Conservation (phyloP, 768 basidiomycete genomes). For the Mrakia frigida region DNA sequence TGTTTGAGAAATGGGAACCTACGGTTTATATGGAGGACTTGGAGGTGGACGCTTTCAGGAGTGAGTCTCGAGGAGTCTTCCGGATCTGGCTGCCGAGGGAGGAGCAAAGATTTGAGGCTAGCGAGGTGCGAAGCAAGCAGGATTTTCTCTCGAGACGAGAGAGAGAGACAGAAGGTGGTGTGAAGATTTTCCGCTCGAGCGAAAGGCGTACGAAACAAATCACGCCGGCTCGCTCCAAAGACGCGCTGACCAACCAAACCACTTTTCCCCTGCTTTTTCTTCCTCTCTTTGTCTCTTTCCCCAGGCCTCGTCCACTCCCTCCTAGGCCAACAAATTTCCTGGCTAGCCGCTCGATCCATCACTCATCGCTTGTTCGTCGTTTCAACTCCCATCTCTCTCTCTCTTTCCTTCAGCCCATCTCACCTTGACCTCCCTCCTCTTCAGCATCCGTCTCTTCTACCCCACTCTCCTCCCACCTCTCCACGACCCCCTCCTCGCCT, state of each 20-base stretch:
- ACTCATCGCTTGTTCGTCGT: slow-evolving; percentile 58
- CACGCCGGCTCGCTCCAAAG: background rate
- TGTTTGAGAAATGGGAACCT: slow-evolving; percentile 64
- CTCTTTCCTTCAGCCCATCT: background rate
- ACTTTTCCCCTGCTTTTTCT: background rate
- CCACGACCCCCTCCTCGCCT: slow-evolving; percentile 14
- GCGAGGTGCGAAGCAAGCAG: background rate
- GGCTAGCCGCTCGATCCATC: slow-evolving; percentile 75
- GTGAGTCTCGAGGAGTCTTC: background rate
- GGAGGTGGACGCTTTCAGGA: slow-evolving; percentile 68
- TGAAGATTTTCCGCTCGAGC: too few relatives aligned
- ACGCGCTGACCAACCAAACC: background rate
- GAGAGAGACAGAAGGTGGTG: too few relatives aligned
- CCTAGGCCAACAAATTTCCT: slow-evolving; percentile 73
- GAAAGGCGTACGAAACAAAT: too few relatives aligned
- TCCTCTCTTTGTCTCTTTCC: background rate
- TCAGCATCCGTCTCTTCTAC: slow-evolving; percentile 19
- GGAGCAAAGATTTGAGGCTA: background rate
- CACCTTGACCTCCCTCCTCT: background rate
- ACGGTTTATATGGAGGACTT: slow-evolving; percentile 72
- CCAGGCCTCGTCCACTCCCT: slow-evolving; percentile 67
- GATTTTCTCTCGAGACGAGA: background rate
- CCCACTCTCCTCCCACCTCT: background rate
- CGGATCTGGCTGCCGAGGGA: background rate
- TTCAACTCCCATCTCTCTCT: background rate